Evolutionary conservation across 441 rosid genomes (phyloP), one percentile per base, ranked within the genome.

Genomic region (Macaranga tanarius): DNA sequence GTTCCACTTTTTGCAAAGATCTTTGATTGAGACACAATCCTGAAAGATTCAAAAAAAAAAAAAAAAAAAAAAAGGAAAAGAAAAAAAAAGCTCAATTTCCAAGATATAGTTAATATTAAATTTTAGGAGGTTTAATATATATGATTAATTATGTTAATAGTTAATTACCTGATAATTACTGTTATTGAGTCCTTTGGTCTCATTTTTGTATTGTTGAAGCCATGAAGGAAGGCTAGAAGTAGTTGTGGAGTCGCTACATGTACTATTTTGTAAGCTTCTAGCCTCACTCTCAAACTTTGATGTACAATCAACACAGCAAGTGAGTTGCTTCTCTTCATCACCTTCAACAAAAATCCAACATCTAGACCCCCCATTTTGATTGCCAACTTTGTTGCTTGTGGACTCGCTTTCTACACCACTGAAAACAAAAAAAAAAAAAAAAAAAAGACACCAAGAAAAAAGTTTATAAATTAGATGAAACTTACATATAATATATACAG

Each of bases 1-100:
- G 73, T 87, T 86, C 95, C 97, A 88, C 70, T 85, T 90, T 55
- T 71, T 75, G 80, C 85, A 79, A 71, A 90, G 89, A 62, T 88
- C 86, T 79, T 82, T 81, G 44, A 84, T 73, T 6, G 81, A 65
- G 71, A 76, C 73, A 78, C 82, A 75, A 55, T 82, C 90, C 98
- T 93, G 84, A 55, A 12, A 76, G 10, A 62, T n/a, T 58, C n/a
- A 28, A 44, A 31, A 76, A 44, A 2, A 40, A 44, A 57, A 38
- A 65, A 58, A 67, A 25, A 34, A 52, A 50, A 51, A n/a, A 62
- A 74, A 60, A 74, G 28, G 56, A 20, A 20, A 47, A 6, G 7
- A 74, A 60, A 74, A 40, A 62, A 20, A 20, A 47, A 6, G 7
- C 12, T 50, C 15, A 59, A 5, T 4, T 25, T 26, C 31, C 2